These are phyloP conservation scores for Tephrocybe rancida DNA, from an alignment of 768 basidiomycete species.

Conservation along the genomic window DNA sequence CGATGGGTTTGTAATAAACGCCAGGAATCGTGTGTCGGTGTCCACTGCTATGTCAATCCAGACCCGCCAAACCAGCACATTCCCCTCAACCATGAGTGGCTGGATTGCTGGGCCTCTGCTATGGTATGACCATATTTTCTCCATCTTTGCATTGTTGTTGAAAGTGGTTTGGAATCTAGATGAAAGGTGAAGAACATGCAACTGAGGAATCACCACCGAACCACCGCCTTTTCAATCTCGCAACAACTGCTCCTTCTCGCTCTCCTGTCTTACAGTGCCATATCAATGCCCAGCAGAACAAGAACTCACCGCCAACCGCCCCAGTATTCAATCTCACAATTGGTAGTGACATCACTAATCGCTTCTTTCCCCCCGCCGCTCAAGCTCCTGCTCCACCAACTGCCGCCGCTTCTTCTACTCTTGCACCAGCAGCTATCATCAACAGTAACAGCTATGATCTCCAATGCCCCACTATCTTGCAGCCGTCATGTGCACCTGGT, in stretches of 20 bases:
- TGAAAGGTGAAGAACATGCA: background rate
- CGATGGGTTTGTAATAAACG: background rate
- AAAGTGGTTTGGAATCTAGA: background rate
- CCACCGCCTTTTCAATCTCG: background rate
- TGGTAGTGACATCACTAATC: background rate
- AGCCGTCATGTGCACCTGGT: background rate
- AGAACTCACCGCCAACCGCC: background rate
- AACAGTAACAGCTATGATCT: background rate
- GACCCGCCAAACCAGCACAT: slow-evolving; percentile 12
- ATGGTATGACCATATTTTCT: slow-evolving; percentile 1
- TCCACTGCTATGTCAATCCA: background rate
- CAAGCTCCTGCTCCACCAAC: background rate
- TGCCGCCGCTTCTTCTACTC: background rate
- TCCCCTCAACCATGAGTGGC: slow-evolving; percentile 6
- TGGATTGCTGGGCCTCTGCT: slow-evolving; percentile 11
- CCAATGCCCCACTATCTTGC: background rate
- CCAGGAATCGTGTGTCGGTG: background rate
- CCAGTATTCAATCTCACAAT: background rate
- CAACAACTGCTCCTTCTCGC: background rate
- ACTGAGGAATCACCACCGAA: background rate
- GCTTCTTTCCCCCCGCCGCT: background rate
- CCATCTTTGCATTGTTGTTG: background rate
- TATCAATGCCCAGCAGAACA: background rate
- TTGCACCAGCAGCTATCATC: background rate
- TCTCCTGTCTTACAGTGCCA: background rate